A percentile compares a stretch with the other conserved stretches of the same genome.
Evolutionary conservation across 176 grass and related monocot genomes (phyloP).

Genomic region (Rhynchospora pubera): DNA sequence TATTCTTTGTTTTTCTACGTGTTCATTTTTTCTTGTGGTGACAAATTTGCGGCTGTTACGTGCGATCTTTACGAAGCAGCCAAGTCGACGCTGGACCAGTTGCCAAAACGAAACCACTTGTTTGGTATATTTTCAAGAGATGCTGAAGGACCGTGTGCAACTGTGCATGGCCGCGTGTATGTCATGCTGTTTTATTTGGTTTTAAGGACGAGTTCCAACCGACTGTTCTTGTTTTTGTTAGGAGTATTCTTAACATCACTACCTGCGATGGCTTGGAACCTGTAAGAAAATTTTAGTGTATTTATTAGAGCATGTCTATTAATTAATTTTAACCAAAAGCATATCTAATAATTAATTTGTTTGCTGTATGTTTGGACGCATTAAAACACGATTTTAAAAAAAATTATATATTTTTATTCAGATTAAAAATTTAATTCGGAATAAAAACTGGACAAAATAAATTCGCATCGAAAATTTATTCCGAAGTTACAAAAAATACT

Average conservation of each 20-base stretch:
- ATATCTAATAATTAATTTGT: no score
- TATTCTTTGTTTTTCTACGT: neutral
- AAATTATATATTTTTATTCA: no score
- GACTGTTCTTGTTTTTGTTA: conserved; percentile 4
- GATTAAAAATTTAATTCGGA: no score
- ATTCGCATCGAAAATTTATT: no score
- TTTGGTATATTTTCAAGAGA: neutral
- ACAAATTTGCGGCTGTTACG: neutral
- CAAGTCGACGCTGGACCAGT: neutral
- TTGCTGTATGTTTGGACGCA: no score
- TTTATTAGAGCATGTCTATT: no score
- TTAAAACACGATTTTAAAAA: no score
- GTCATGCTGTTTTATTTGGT: neutral
- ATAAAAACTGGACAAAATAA: no score
- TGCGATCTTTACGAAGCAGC: neutral
- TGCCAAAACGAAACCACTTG: conserved; percentile 10
- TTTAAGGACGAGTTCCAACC: neutral
- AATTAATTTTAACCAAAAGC: no score
- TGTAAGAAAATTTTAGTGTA: no score
- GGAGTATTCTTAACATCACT: neutral
- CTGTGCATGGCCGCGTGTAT: neutral
- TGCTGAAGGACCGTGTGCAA: neutral
- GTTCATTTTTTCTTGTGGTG: neutral
- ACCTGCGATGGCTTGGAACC: no score
- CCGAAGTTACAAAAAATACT: no score